Base-by-base conservation (phyloP, 352 stramenopile species). In the Peronospora destructor region DNA sequence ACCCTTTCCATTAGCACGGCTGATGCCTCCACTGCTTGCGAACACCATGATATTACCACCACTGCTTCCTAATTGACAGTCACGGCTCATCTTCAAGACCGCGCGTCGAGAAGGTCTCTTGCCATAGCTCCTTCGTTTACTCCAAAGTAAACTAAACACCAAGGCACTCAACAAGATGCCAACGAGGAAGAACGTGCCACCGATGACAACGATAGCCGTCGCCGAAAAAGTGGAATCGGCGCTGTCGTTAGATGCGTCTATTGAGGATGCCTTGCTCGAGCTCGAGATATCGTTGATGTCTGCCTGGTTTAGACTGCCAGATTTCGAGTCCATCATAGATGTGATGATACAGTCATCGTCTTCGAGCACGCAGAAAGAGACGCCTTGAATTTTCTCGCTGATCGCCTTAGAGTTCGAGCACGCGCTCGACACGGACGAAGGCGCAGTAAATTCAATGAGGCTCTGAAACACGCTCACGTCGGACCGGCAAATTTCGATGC, bases 121-220 rank as follows among this genome's bases (percentile, higher is more conserved):
- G 12, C 60, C 43, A 3, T 43, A 58, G 7, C 49, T 29, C 19
- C 52, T 63, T n/a, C 46, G 51, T 21, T 68, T 61, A 16, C 60
- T 64, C 38, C 63, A 70, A 32, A 72, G 45, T 12, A 79, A 49
- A 0, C 64, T 40, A 39, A 79, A 73, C 9, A 58, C 68, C 13
- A 79, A 43, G 0, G 48, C 58, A 37, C 49, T 71, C n/a, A 78
- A 33, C 6, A 82, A 12, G 13, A 77, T 34, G 10, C 68, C 71
- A 4, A 78, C 38, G 3, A 74, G 34, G 50, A 78, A 76, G 30
- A 72, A 71, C n/a, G 59, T 64, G n/a, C 65, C 63, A 25, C 71
- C 71, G 30, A 81, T 76, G n/a, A 81, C 59, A 0, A 57, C 62
- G 17, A 81, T 76, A 12, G 71, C 62, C 45, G 72, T 64, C 14